These are phyloP conservation scores for Fusarium siculi DNA, from an alignment of 2,329 filamentous ascomycete species.

Conservation along the genomic window DNA sequence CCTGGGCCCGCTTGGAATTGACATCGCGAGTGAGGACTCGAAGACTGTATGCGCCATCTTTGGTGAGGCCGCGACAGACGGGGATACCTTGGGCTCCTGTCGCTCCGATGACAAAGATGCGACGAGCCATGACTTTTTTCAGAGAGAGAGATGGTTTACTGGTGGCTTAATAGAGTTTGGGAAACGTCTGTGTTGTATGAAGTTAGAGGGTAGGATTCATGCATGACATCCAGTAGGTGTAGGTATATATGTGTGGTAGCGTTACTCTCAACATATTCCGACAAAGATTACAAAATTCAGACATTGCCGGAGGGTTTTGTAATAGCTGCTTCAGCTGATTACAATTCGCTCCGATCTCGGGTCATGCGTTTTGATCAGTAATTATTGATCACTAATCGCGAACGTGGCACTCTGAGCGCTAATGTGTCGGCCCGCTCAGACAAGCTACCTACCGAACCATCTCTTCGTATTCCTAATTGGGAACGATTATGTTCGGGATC, in stretches of 20 bases:
- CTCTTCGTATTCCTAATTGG: background rate
- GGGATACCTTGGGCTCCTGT: slow-evolving; percentile 24
- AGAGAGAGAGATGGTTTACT: fast-evolving
- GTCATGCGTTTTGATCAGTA: background rate
- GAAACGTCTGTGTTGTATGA: fast-evolving
- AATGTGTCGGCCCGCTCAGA: fast-evolving
- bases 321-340: background rate
- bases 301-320: background rate
- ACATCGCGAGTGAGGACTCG: slow-evolving; percentile 15
- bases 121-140: background rate
- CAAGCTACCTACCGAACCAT: fast-evolving
- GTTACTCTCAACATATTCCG: too few relatives aligned
- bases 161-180: fast-evolving
- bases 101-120: slow-evolving; percentile 15
- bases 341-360: background rate
- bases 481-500: fast-evolving
- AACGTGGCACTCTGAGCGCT: fast-evolving
- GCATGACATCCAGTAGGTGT: too few relatives aligned
- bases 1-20: background rate
- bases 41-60: slow-evolving; percentile 2
- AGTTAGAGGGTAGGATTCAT: background rate
- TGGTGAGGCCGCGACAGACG: slow-evolving; percentile 3
- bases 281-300: fast-evolving
- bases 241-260: too few relatives aligned
- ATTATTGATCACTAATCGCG: background rate